Base-by-base conservation (phyloP, 164 flowering plant species). In the Magnolia changhungtana region DNA sequence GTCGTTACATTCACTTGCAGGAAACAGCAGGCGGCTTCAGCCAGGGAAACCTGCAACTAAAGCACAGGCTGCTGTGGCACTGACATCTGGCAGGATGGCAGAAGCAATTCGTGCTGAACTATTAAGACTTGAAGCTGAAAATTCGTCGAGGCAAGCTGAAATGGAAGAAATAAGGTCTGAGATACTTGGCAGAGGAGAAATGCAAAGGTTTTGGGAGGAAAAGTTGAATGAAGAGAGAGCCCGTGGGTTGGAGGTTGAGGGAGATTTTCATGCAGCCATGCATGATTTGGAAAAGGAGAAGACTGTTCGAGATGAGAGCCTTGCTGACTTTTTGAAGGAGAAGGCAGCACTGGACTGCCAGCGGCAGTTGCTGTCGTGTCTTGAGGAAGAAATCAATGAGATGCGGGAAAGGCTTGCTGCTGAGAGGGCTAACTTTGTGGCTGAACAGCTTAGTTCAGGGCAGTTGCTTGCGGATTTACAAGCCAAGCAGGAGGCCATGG, bases 31-130 rank as follows among this genome's bases (percentile, higher is more conserved):
- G 86, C 89, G 98, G 63, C 81, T 94, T 81, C 96, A 96, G 82
- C 98, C 98, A 75, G 80, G 76, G 72, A 90, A 86, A 76, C 98
- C 98, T 78, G 85, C 87, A 75, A 92, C 99, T 59, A 90, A 84
- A 78, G 95, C 93, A 31, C 99, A 96, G 82, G 97, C 95, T 73
- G 97, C 94, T 20, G 97, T 91, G 51, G 91, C 97, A 63, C 83
- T 93, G 74, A 83, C 92, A 66, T 84, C 93, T 79, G 98, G 98
- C 73, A 85, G 92, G 83, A 88, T 89, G 89, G 27, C 78, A 31
- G 83, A 85, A 79, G 91, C 87, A 75, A 88, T 94, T 75, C 69
- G 24, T 50, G 73, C 55, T 50, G 97, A 93, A 78, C 29, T 92
- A 31, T 83, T 79, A 50, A 88, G 94, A 78, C 80, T 91, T n/a